A percentile compares a stretch with the other conserved stretches of the same genome.
phyloP scores from a whole-genome alignment of 2,329 filamentous ascomycete genomes.

The Coniochaeta sp. region DNA sequence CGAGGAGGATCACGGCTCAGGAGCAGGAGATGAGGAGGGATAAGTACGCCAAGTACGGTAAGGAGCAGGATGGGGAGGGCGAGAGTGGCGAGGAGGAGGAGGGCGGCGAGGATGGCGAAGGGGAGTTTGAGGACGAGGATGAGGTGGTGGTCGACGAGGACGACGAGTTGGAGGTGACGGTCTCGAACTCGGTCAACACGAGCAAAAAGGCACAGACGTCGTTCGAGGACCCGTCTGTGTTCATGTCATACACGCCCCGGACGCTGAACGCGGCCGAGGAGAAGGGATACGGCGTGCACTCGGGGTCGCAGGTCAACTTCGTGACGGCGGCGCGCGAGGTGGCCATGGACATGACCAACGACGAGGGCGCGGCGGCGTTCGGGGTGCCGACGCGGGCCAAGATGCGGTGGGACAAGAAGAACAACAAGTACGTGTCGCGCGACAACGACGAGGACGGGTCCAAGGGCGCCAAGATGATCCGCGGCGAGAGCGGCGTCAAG shows the following conservation, averaged over 20 bases:
- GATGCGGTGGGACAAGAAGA: conserved; percentile 96
- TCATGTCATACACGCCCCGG: conserved; percentile 92
- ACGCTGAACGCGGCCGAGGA: conserved; percentile 78
- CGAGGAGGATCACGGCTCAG: conserved; percentile 35
- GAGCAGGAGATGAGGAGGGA: conserved; percentile 21
- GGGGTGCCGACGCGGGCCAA: conserved; percentile 65
- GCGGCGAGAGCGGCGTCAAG: conserved; percentile 89
- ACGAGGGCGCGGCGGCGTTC: conserved; percentile 75
- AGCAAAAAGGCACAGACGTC: conserved; percentile 49
- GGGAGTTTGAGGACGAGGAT: conserved; percentile 27
- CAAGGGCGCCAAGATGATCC: conserved; percentile 63
- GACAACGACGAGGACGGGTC: conserved; percentile 93
- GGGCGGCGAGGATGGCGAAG: conserved; percentile 26
- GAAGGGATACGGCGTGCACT: conserved; percentile 87
- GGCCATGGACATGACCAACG: conserved; percentile 88
- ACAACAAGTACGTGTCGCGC: conserved; percentile 86
- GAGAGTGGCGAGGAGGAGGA: conserved; percentile 25
- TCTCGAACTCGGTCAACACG: conserved; percentile 49
- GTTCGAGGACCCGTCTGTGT: conserved; percentile 81
- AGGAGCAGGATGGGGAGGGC: conserved; percentile 23
- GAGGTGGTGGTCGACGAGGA: conserved; percentile 27
- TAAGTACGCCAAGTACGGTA: conserved; percentile 20
- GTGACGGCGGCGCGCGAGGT: conserved; percentile 78
- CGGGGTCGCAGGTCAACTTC: conserved; percentile 72
- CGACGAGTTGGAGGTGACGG: conserved; percentile 62